Base-by-base conservation (phyloP, 257 asterid species). In the Mitragyna speciosa region DNA sequence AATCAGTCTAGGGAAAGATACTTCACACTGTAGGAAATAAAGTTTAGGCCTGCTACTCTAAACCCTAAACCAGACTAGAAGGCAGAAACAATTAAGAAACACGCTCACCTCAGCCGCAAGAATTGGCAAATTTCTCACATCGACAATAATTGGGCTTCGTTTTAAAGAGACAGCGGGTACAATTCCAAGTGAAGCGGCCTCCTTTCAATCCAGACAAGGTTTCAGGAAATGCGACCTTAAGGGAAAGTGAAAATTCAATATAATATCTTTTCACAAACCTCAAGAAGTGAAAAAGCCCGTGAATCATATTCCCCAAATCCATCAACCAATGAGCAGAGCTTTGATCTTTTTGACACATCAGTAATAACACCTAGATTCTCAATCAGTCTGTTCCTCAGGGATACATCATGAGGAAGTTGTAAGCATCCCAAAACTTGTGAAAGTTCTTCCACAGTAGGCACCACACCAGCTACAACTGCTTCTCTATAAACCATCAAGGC, bases 251-350 rank as follows among this genome's bases (percentile, higher is more conserved):
- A 75, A 28, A 28, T 12, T 56, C 33, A 52, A 41, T 11, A 52
- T 22, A 59, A 69, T 41, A 56, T 76, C 12, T 54, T 69, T 58
- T 69, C 63, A 83, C 89, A 56, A 41, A 95, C 99, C 99, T 95
- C 98, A 72, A 95, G 90, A 71, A 95, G 86, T 64, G 98, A 93
- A 83, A 94, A 88, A 52, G 98, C 97, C 49, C 98, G 97, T 74
- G 99, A 90, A 87, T 95, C 99, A 84, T 93, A 93, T 88, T 92
- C 99, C 77, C 98, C 97, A 84, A 93, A 95, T 79, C 99, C 99
- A 85, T 93, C 97, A 87, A 95, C 79, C 88, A 94, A 86, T 58
- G 98, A 88, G 81, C 81, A 86, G 59, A 89, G 84, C 45, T 86
- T 91, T 83, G 89, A 85, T 72, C 87, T 88, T 89, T 87, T 90